These are phyloP conservation scores for Passalora sequoiae DNA, from an alignment of 2,329 filamentous ascomycete genomes.

Conservation along the genomic window DNA sequence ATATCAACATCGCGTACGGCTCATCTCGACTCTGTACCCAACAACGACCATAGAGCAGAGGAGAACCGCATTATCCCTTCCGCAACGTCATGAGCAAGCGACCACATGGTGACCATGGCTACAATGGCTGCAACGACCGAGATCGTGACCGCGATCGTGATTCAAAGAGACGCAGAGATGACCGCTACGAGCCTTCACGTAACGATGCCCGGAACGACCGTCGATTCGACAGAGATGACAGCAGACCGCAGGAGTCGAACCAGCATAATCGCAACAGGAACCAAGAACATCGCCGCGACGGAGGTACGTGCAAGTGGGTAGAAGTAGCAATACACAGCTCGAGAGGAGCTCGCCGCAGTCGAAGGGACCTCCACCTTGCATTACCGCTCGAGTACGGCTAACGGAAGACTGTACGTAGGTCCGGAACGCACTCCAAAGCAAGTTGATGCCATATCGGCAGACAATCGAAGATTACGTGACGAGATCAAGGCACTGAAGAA, in stretches of 20 bases:
- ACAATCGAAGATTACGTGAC: background rate
- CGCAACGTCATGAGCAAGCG: constrained; percentile 17
- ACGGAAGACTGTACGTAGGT: too few species aligned
- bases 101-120: constrained; percentile 11
- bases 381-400: too few species aligned
- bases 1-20: constrained; percentile 11
- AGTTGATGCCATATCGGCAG: background rate
- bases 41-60: constrained; percentile 26
- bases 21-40: constrained; percentile 32
- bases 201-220: background rate
- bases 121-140: constrained; percentile 6
- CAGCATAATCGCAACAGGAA: background rate
- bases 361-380: too few species aligned
- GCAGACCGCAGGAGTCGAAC: background rate
- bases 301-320: too few species aligned
- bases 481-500: background rate
- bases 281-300: background rate
- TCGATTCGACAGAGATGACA: background rate
- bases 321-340: background rate
- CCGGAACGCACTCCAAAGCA: too few species aligned
- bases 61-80: constrained; percentile 22
- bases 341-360: background rate
- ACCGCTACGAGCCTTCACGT: too few species aligned
- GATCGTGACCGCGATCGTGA: background rate
- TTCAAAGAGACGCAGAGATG: background rate